Base-by-base conservation (phyloP, 2,329 filamentous ascomycete species). In the Blastomyces parvus region DNA sequence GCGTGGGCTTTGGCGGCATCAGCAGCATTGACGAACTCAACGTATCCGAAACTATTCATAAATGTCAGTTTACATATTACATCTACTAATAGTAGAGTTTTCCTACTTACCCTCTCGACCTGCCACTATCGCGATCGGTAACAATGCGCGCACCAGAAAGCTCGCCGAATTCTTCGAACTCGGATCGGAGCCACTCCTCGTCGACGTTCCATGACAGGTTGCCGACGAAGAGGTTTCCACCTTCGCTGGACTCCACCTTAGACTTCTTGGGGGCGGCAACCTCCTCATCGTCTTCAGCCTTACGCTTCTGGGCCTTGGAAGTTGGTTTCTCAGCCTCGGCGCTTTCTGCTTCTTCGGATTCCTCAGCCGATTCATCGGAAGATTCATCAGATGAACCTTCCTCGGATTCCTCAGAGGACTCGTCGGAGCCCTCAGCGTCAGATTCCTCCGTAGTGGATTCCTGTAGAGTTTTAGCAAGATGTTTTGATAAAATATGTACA, bases 201-300 rank as follows among this genome's bases (percentile, higher is more conserved):
- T 95, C 90, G 61, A 96, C 82, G 74, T 87, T 90, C 91, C 91
- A 97, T 78, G 89, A 91, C 67, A 97, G 82, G 81, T 91, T 93
- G 70, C 92, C 92, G 68, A 91, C 86, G 77, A 96, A 97, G 62
- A 97, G 86, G 71, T 91, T 96, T 62, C 74, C 76, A 55, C 74
- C 74, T 48, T 68, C 75, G 64, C 75, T 80, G 60, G 73, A 71
- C 61, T 76, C 76, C 42, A 74, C 74, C 86, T 90, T 91, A 72
- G 84, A 78, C 83, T 91, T 90, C 74, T 83, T 82, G 61, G 77
- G 70, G 40, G 70, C 70, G 48, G 79, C 66, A 40, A 52, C 40
- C 14, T 73, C 71, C 58, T 74, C 69, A 57, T 79, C 78, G 11
- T 76, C 73, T 63, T 81, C 76, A 30, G 79, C 78, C 74, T 81